phyloP scores from a whole-genome alignment of 306 rosid genomes.

The Astragalus glycyphyllos region DNA sequence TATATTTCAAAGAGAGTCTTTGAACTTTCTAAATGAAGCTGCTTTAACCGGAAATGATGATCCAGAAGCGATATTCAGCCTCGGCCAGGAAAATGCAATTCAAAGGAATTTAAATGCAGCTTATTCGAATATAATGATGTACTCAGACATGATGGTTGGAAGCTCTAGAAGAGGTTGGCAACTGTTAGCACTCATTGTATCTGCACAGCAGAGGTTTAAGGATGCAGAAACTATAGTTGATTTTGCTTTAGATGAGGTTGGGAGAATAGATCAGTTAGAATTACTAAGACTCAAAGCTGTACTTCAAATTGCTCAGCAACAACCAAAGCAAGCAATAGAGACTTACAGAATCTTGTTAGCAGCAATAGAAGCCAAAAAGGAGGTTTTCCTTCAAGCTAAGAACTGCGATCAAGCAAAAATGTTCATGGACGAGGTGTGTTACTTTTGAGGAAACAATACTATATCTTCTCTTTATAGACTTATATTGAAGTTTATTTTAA shows the following conservation, averaged over 20 bases:
- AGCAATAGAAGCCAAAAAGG: conserved; percentile 69
- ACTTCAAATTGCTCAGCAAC: conserved; percentile 78
- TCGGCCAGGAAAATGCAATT: conserved; percentile 77
- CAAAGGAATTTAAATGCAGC: conserved; percentile 83
- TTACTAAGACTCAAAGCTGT: conserved; percentile 85
- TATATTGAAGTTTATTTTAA: not conserved
- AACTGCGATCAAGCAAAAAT: conserved; percentile 45
- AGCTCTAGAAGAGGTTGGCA: conserved; percentile 75
- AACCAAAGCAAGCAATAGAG: conserved; percentile 92
- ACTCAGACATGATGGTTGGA: conserved; percentile 67
- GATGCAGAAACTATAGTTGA: conserved; percentile 83
- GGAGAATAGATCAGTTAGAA: conserved; percentile 70
- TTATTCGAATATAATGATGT: conserved; percentile 61
- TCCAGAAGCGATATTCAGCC: conserved; percentile 65
- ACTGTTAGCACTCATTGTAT: conserved; percentile 73
- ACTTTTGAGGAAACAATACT: conserved; percentile 20
- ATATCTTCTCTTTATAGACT: not conserved
- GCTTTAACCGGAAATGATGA: conserved; percentile 49
- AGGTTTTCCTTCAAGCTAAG: conserved; percentile 53
- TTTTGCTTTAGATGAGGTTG: conserved; percentile 82
- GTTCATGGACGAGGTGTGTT: conserved; percentile 61
- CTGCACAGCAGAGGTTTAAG: conserved; percentile 77
- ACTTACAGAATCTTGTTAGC: conserved; percentile 86
- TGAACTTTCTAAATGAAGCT: conserved; percentile 64
- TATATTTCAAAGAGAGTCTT: conserved; percentile 65